Evolutionary conservation across 306 rosid genomes (phyloP).

Genomic region (Quercus berberidifolia): DNA sequence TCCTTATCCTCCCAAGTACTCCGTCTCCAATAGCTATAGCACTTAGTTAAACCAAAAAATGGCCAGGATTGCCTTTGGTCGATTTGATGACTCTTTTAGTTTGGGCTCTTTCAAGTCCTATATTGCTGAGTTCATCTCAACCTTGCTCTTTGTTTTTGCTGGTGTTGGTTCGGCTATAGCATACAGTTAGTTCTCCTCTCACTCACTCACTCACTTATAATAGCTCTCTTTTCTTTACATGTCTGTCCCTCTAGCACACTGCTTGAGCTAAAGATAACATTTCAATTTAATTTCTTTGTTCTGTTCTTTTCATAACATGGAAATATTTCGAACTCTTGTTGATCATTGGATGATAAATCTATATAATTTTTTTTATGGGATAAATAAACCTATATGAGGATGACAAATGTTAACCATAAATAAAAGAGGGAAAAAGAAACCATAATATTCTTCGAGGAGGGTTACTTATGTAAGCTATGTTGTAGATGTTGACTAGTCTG

Average conservation of each 20-base stretch:
- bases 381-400: not conserved
- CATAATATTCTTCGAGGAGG: not conserved
- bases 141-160: constrained; percentile 85
- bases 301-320: not conserved
- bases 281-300: not conserved
- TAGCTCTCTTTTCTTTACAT: not conserved
- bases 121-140: constrained; percentile 87
- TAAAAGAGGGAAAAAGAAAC: not conserved
- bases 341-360: not conserved
- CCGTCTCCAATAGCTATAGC: not conserved
- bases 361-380: too few species aligned
- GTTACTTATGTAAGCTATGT: not conserved
- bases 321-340: not conserved
- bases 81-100: constrained; percentile 73
- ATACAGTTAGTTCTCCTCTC: constrained; percentile 46
- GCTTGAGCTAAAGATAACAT: too few species aligned
- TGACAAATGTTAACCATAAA: not conserved
- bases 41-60: constrained; percentile 31
- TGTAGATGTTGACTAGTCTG: too few species aligned
- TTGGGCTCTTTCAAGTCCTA: constrained; percentile 66
- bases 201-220: not conserved
- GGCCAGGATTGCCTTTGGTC: constrained; percentile 78
- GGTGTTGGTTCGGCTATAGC: constrained; percentile 91
- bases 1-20: constrained; percentile 16
- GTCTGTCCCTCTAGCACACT: not conserved